Evolutionary conservation across 495 filamentous ascomycete genomes (phyloP).

Genomic region (Entonaema liquescens): DNA sequence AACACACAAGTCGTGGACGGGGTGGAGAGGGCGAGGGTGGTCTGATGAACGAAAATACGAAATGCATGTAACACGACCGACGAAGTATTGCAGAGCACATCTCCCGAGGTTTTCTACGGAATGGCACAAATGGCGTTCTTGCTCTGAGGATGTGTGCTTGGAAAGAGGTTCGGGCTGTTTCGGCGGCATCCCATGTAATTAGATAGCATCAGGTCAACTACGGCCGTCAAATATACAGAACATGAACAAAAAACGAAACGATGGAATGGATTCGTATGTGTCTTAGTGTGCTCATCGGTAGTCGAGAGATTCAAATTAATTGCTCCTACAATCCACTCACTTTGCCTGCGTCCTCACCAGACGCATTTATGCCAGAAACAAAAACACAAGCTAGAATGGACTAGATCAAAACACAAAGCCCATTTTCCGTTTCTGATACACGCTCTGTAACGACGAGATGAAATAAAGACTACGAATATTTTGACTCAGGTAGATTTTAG

Average conservation of each 20-base stretch:
- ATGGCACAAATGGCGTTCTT: background rate
- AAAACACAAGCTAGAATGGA: background rate
- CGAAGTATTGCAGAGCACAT: background rate
- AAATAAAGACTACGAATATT: background rate
- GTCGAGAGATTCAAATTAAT: too few relatives aligned
- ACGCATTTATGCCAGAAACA: background rate
- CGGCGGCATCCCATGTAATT: background rate
- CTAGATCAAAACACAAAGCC: background rate
- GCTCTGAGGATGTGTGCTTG: background rate
- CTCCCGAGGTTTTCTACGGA: background rate
- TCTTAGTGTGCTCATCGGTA: background rate
- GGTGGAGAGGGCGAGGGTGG: background rate
- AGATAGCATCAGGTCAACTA: background rate
- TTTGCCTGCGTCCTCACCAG: too few relatives aligned
- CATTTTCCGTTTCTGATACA: background rate
- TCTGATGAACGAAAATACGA: background rate
- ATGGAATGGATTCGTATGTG: background rate
- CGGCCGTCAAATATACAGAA: background rate
- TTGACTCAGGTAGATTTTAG: background rate
- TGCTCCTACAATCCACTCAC: too few relatives aligned
- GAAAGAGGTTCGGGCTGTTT: background rate
- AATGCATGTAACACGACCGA: background rate
- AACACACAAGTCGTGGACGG: background rate
- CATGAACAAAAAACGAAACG: background rate
- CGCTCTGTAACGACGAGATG: background rate